Base-by-base conservation (phyloP, 805 yeast species). In the Jamesozyma gamospora region DNA sequence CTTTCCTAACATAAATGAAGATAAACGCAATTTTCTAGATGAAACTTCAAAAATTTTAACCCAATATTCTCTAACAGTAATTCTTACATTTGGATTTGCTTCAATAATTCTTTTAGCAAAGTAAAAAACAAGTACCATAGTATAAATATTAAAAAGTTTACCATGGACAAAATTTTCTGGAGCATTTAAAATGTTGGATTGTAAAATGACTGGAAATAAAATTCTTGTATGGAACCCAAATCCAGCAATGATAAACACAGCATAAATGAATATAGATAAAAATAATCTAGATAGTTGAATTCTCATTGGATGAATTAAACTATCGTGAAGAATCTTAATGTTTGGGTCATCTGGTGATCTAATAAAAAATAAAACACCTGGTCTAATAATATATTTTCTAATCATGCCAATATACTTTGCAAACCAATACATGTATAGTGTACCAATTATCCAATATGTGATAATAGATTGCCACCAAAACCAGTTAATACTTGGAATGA, bases 301-400 rank as follows among this genome's bases (percentile, higher is more conserved):
- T 8, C 61, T 46, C 51, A 90, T 71, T 1, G 95, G 83, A 48
- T 82, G 77, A 42, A 82, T 80, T 39, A 92, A 61, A 1, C 95
- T 92, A 55, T 88, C 95, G 48, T 86, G 90, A 32, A 90, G 71
- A 11, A 92, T 73, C 48, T 90, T 76, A 34, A 86, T 79, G 50
- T 84, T 82, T 30, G 95, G 95, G 56, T 92, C 96, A 50, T 87
- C 96, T 4, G 96, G 95, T 17, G 95, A 86, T 50, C 95, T 73
- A 44, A 92, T 82, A 64, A 92, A 92, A 58, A 77, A 92, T 35
- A 92, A 66, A 8, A 85, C 95, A 11, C 98, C 99, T 0, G 82
- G 80, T 41, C 99, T 72, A 42, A 90, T 69, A 30, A 86, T 77
- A 43, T 67, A 63, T 34, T 72, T 65, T 45, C 98, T 70, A 16